phyloP scores from a whole-genome alignment of 2,329 filamentous ascomycete genomes.

The Pestalotiopsis sp. region DNA sequence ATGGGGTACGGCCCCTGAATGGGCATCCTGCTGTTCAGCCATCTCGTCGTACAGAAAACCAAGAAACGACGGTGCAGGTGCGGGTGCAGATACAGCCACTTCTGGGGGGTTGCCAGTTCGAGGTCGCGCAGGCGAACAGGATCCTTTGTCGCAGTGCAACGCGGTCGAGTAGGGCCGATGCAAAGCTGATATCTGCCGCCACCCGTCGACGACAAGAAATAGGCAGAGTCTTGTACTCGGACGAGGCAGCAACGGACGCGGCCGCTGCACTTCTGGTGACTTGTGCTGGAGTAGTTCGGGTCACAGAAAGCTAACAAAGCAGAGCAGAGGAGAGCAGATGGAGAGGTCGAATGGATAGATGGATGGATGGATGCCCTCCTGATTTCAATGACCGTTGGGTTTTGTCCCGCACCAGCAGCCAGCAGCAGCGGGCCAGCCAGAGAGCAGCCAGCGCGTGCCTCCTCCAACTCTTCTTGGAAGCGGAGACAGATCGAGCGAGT shows the following conservation, averaged over 20 bases:
- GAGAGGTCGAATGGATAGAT: background rate
- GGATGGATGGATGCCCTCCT: background rate
- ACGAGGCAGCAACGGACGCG: conserved; percentile 15
- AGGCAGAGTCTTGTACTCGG: conserved; percentile 15
- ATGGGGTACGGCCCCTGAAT: conserved; percentile 29
- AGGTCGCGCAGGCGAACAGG: conserved; percentile 23
- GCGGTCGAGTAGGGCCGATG: conserved; percentile 29
- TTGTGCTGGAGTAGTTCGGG: conserved; percentile 13
- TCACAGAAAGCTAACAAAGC: background rate
- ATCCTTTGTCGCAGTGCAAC: conserved; percentile 21
- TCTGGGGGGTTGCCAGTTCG: conserved; percentile 18
- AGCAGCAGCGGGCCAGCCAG: background rate
- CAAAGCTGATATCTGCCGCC: conserved; percentile 22
- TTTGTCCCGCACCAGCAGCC: conserved; percentile 6
- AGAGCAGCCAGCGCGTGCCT: background rate
- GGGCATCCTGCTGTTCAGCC: conserved; percentile 13
- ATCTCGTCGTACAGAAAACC: conserved; percentile 1
- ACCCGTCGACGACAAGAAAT: conserved; percentile 19
- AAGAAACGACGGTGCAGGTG: background rate
- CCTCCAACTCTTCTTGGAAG: background rate
- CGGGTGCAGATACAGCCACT: conserved; percentile 9
- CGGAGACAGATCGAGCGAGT: conserved; percentile 4
- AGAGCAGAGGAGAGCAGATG: background rate
- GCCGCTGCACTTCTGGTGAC: conserved; percentile 11
- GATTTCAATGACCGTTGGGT: conserved; percentile 6